phyloP scores from a whole-genome alignment of 140 eudicot species.

The Cichorium intybus region DNA sequence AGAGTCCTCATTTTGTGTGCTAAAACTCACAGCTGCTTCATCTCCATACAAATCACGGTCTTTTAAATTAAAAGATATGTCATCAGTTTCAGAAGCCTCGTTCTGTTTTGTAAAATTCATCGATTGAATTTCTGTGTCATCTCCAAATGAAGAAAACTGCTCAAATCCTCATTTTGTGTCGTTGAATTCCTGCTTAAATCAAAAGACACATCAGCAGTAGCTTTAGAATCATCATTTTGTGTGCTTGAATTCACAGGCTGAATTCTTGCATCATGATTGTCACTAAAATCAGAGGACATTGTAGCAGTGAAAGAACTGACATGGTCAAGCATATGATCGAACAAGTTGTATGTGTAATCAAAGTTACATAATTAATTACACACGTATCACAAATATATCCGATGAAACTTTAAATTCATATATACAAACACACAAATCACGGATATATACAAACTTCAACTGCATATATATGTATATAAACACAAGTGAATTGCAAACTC shows the following conservation, averaged over 20 bases:
- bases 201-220: not conserved
- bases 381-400: too few species aligned
- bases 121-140: not conserved
- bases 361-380: too few species aligned
- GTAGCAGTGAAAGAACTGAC: constrained; percentile 29
- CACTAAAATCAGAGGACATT: constrained; percentile 24
- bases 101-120: not conserved
- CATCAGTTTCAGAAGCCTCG: constrained; percentile 8
- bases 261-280: constrained; percentile 34
- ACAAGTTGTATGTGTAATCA: too few species aligned
- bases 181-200: not conserved
- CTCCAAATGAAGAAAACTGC: not conserved
- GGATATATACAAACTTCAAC: too few species aligned
- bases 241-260: constrained; percentile 9
- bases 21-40: constrained; percentile 35
- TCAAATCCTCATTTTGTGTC: too few species aligned
- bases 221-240: not conserved
- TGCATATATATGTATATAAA: too few species aligned
- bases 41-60: constrained; percentile 28
- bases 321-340: constrained; percentile 23
- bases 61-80: constrained; percentile 8
- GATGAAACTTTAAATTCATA: too few species aligned
- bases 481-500: too few species aligned
- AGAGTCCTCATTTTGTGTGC: constrained; percentile 23
- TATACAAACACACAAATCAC: too few species aligned